Conservation (phyloP, 2,329 filamentous ascomycete species). For the Gnomoniopsis sp. region DNA sequence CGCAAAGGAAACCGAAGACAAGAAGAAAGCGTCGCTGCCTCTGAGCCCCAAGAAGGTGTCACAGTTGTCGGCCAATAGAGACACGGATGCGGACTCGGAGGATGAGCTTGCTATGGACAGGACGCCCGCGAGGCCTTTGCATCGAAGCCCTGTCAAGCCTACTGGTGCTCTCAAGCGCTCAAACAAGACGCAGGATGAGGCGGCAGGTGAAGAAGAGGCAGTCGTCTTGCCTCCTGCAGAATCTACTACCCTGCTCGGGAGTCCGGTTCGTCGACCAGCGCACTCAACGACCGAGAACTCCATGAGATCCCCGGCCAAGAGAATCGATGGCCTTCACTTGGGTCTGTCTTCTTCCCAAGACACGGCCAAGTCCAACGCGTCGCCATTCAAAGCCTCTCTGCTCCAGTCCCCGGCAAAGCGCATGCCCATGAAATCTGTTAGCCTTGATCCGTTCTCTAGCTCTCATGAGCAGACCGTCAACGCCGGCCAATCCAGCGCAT, state of each 20-base stretch:
- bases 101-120: slow-evolving; percentile 56
- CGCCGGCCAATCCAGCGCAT: slow-evolving; percentile 25
- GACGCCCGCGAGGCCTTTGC: slow-evolving; percentile 48
- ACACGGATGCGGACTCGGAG: slow-evolving; percentile 48
- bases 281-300: slow-evolving; percentile 52
- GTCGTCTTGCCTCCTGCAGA: slow-evolving; percentile 32
- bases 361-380: slow-evolving; percentile 26
- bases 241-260: slow-evolving; percentile 40
- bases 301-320: slow-evolving; percentile 55
- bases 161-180: slow-evolving; percentile 29
- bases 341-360: slow-evolving; percentile 9
- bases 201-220: slow-evolving; percentile 26
- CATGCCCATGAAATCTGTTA: slow-evolving; percentile 39
- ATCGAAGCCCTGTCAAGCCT: slow-evolving; percentile 54
- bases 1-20: slow-evolving; percentile 30
- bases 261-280: slow-evolving; percentile 54
- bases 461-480: slow-evolving; percentile 24
- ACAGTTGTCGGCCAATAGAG: slow-evolving; percentile 42
- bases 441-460: slow-evolving; percentile 23
- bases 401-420: slow-evolving; percentile 49
- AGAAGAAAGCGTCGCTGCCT: slow-evolving; percentile 36
- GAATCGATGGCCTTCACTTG: slow-evolving; percentile 38
- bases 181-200: slow-evolving; percentile 31
- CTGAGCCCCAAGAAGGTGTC: slow-evolving; percentile 65
- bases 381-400: slow-evolving; percentile 37